A percentile compares a stretch with the other conserved stretches of the same genome.
Evolutionary conservation across 2,329 filamentous ascomycete species (phyloP).

Genomic region (Monilinia vaccinii-corymbosi): DNA sequence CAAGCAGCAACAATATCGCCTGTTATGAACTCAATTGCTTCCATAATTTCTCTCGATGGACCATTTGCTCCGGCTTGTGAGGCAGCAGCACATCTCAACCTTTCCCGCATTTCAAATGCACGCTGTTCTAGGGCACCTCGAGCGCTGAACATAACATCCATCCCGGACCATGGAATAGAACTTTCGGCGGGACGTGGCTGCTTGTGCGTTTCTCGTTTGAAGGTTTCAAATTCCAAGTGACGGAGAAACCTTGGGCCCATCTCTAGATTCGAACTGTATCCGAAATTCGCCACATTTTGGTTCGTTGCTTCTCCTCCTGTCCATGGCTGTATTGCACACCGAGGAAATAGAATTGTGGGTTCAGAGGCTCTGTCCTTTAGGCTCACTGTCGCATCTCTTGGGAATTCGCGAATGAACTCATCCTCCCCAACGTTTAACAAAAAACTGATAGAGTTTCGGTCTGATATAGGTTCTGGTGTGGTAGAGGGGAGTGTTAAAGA

Average conservation of each 20-base stretch:
- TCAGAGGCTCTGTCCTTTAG: constrained; percentile 11
- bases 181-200: constrained; percentile 22
- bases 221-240: constrained; percentile 24
- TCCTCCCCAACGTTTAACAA: constrained; percentile 26
- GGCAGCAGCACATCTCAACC: constrained; percentile 23
- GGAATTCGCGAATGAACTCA: constrained; percentile 27
- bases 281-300: background rate
- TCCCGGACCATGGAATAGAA: constrained; percentile 18
- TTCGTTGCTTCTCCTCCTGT: background rate
- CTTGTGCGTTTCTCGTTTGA: constrained; percentile 22
- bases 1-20: constrained; percentile 21
- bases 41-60: constrained; percentile 20
- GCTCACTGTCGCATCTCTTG: constrained; percentile 21
- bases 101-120: constrained; percentile 25
- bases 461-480: constrained; percentile 23
- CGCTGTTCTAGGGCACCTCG: constrained; percentile 20
- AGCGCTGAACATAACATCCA: constrained; percentile 16
- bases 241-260: constrained; percentile 19
- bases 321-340: constrained; percentile 11
- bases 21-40: constrained; percentile 25
- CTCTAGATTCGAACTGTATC: constrained; percentile 13
- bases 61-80: constrained; percentile 16
- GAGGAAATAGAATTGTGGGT: constrained; percentile 10
- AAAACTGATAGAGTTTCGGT: constrained; percentile 29
- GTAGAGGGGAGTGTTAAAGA: constrained; percentile 13